Base-by-base conservation (phyloP, 257 asterid genomes). In the Solanum paucissectum region DNA sequence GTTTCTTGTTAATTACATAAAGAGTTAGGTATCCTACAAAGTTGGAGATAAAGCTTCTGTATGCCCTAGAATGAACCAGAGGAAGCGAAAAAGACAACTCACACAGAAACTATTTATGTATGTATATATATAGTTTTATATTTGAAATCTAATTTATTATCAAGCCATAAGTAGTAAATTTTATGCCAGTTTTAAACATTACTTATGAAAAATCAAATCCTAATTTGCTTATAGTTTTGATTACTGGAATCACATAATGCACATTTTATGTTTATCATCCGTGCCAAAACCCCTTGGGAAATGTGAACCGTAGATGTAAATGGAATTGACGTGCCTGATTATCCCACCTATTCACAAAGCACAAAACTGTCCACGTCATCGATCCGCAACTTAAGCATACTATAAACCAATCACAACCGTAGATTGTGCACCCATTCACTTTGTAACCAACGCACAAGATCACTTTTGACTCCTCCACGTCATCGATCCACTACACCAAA, bases 401-500 rank as follows among this genome's bases (percentile, higher is more conserved):
- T 23, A 52, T 25, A 34, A 33, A 10, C 38, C 69, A 72, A 72
- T 16, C 73, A 20, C 2, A 75, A 2, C 88, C 89, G 88, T 87
- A 55, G 46, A 89, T 87, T 46, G 52, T 21, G 18, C 21, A 7
- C 12, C 13, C 14, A 32, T n/a, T 7, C 29, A 16, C 0, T 58
- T 11, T 0, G 4, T 9, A 87, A 83, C 79, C 34, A 55, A 86
- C 86, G 64, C 7, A 18, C 10, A 9, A 1, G 72, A 83, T 71
- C 12, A 49, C 55, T 49, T 68, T 25, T 25, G 0, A 7, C 9
- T 2, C 21, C 40, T 1, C 90, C 92, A 90, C 87, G 91, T 90
- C 88, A 90, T 72, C 88, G 64, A 90, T 90, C 91, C 91, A 44
- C 44, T 13, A 66, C 87, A 66, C 40, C 10, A 81, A 73, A 20